These are phyloP conservation scores for Caryopteris hybrid DNA, from an alignment of 305 asterid species.

Conservation along the genomic window DNA sequence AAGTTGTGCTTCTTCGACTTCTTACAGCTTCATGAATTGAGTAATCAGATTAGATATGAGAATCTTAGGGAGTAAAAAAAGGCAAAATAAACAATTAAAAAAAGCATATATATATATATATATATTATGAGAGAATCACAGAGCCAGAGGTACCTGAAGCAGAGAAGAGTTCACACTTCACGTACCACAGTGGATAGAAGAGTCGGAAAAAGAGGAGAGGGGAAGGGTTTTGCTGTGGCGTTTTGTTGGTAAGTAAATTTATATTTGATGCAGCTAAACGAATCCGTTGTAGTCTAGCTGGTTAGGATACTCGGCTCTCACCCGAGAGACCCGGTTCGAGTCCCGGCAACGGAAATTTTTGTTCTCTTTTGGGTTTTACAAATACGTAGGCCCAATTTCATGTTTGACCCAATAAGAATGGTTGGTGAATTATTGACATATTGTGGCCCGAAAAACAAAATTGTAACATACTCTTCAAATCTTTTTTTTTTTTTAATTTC, in stretches of 20 bases:
- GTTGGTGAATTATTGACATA: too few relatives aligned
- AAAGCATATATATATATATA: too few relatives aligned
- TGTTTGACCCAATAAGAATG: background rate
- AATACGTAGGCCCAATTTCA: background rate
- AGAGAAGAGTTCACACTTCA: background rate
- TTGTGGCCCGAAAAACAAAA: too few relatives aligned
- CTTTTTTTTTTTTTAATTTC: too few relatives aligned
- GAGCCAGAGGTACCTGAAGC: constrained; percentile 20
- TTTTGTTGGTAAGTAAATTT: rapidly evolving
- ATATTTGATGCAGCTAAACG: rapidly evolving
- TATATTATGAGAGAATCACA: background rate
- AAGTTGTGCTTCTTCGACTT: background rate
- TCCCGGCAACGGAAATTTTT: constrained; percentile 82
- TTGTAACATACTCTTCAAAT: too few relatives aligned
- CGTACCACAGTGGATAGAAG: constrained; percentile 22
- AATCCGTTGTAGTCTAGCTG: constrained; percentile 63
- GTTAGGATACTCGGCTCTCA: constrained; percentile 98
- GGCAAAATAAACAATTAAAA: background rate
- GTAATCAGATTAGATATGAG: constrained; percentile 7
- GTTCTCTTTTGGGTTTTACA: too few relatives aligned
- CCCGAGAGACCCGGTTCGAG: constrained; percentile 96
- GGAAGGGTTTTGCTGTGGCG: constrained; percentile 4
- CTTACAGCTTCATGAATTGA: background rate
- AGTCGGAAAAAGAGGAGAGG: background rate
- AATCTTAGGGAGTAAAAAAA: background rate